phyloP scores from a whole-genome alignment of 225 moss, liverwort and hornwort genomes.

The Pleurozium schreberi region DNA sequence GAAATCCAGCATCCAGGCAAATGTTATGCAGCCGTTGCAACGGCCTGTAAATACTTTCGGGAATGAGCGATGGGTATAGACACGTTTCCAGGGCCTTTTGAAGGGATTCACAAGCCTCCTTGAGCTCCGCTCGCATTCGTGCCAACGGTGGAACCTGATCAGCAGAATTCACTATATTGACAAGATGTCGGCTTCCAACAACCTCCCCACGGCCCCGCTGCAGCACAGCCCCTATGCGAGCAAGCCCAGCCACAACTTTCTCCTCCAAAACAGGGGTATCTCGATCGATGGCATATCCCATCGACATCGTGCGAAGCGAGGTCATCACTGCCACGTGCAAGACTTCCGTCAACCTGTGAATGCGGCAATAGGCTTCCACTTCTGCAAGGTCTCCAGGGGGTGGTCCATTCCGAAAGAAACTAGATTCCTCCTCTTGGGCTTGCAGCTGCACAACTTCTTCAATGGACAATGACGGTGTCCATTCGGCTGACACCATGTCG shows the following conservation, averaged over 20 bases:
- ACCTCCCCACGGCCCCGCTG: conserved; percentile 64
- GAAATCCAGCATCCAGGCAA: conserved; percentile 78
- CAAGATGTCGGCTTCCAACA: conserved; percentile 27
- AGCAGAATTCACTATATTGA: conserved; percentile 9
- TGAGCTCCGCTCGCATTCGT: conserved; percentile 59
- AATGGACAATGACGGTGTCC: conserved; percentile 49
- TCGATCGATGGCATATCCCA: conserved; percentile 25
- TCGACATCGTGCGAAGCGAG: conserved; percentile 40
- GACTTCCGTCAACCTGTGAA: conserved; percentile 64
- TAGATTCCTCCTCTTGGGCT: conserved; percentile 77
- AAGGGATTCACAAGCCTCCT: conserved; percentile 54
- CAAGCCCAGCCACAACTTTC: conserved; percentile 73
- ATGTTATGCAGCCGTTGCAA: conserved; percentile 70
- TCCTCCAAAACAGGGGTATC: conserved; percentile 63
- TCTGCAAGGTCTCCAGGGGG: conserved; percentile 73
- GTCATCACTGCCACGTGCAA: conserved; percentile 64
- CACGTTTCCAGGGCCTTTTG: conserved; percentile 56
- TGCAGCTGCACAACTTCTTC: conserved; percentile 68
- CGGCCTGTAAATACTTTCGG: conserved; percentile 37
- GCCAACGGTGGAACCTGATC: conserved; percentile 59
- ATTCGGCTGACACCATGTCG: conserved; percentile 29
- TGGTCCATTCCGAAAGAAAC: conserved; percentile 64
- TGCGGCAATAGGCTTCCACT: conserved; percentile 82
- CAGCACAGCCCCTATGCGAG: conserved; percentile 55
- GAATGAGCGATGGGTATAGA: conserved; percentile 43